Evolutionary conservation across 805 yeast species (phyloP).

Genomic region (Saccharomyces paradoxus): DNA sequence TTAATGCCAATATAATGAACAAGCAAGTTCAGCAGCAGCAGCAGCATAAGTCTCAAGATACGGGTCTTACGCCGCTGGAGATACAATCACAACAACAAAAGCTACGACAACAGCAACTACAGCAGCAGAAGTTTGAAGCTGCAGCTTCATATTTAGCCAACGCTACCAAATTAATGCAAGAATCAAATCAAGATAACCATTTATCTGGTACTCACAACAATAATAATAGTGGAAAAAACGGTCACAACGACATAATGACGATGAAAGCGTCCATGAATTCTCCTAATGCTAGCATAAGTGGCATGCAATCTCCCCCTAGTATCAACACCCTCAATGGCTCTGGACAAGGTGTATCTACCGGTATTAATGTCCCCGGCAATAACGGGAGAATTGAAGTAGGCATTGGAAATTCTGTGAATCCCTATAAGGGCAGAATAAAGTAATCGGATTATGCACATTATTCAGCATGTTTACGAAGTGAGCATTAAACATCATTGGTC

Average conservation of each 20-base stretch:
- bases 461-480: not conserved
- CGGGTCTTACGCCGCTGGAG: conserved; percentile 29
- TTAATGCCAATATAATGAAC: not conserved
- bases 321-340: not conserved
- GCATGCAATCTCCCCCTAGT: not conserved
- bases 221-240: conserved; percentile 2
- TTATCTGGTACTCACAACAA: not conserved
- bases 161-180: conserved; percentile 26
- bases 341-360: conserved; percentile 10
- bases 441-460: not conserved
- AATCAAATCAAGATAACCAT: conserved; percentile 7
- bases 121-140: conserved; percentile 29
- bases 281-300: not conserved
- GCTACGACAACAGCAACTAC: conserved; percentile 29
- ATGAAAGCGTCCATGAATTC: not conserved
- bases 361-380: not conserved
- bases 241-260: not conserved
- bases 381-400: conserved; percentile 19
- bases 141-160: conserved; percentile 29
- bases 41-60: conserved; percentile 8
- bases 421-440: conserved; percentile 16
- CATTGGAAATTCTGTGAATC: conserved; percentile 15
- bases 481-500: not conserved
- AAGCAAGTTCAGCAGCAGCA: not conserved
- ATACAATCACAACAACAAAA: conserved; percentile 30